A percentile compares a stretch with the other conserved stretches of the same genome.
Evolutionary conservation across 2,329 filamentous ascomycete species (phyloP).

Genomic region (Cladophialophora carrionii): DNA sequence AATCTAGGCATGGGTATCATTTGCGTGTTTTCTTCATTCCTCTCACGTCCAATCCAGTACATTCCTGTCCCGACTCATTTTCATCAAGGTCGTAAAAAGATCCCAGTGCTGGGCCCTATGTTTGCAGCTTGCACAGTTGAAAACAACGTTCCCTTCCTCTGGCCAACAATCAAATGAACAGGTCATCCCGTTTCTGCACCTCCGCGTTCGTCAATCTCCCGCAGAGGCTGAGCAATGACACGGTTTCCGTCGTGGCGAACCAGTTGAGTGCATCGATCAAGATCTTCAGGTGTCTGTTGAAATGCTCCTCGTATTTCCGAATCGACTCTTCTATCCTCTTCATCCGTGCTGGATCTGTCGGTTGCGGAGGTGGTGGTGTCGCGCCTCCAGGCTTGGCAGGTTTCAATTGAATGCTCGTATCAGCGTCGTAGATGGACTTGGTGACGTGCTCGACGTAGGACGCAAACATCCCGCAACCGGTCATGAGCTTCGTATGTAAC

Average conservation of each 20-base stretch:
- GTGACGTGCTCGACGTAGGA: conserved; percentile 85
- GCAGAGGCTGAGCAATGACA: conserved; percentile 86
- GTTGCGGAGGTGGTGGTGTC: conserved; percentile 22
- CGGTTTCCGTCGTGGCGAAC: conserved; percentile 95
- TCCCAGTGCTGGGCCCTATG: neutral
- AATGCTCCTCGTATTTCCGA: conserved; percentile 89
- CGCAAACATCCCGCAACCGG: conserved; percentile 92
- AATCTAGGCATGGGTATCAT: too few species aligned
- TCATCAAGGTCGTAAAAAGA: neutral
- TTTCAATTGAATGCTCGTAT: conserved; percentile 55
- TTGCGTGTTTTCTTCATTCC: too few species aligned
- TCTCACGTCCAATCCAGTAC: too few species aligned
- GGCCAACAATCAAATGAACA: conserved; percentile 25
- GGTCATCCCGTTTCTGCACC: conserved; percentile 37
- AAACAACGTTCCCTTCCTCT: neutral
- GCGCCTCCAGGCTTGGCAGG: conserved; percentile 36
- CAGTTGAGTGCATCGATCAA: conserved; percentile 93
- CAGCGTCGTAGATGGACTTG: conserved; percentile 78
- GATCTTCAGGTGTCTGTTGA: conserved; percentile 88
- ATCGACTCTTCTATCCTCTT: conserved; percentile 84
- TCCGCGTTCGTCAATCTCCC: conserved; percentile 64
- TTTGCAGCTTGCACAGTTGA: neutral
- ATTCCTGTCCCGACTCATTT: neutral
- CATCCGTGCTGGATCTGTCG: conserved; percentile 62
- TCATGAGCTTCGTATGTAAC: conserved; percentile 96